These are phyloP conservation scores for Aspergillus brunneoviolaceus DNA, from an alignment of 2,329 filamentous ascomycete species.

Conservation along the genomic window DNA sequence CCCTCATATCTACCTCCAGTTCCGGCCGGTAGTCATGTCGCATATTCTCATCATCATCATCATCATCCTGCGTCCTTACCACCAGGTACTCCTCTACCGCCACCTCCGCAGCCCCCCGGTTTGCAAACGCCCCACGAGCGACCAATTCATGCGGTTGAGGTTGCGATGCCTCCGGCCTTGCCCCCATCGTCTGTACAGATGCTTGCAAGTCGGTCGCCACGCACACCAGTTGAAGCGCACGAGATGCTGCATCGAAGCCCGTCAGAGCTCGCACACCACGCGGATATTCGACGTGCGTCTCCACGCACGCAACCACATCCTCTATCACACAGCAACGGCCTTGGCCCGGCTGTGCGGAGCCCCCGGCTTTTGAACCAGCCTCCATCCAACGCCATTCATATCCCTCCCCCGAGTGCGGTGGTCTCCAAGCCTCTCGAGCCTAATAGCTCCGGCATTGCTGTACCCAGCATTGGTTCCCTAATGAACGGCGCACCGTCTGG, in stretches of 20 bases:
- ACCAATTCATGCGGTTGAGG: constrained; percentile 32
- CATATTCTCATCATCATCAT: constrained; percentile 35
- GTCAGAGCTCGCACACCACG: constrained; percentile 27
- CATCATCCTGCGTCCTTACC: constrained; percentile 18
- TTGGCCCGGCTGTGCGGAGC: constrained; percentile 20
- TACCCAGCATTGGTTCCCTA: constrained; percentile 56
- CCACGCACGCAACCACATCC: constrained; percentile 30
- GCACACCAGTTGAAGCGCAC: constrained; percentile 25
- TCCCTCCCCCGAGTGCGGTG: constrained; percentile 16
- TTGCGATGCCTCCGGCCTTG: constrained; percentile 26
- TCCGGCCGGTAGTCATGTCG: constrained; percentile 29
- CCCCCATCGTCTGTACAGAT: constrained; percentile 22
- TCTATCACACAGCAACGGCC: constrained; percentile 23
- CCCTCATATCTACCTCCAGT: constrained; percentile 40
- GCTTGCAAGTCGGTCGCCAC: constrained; percentile 30
- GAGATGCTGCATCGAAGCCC: constrained; percentile 32
- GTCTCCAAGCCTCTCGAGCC: constrained; percentile 26
- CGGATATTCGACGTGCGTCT: constrained; percentile 39
- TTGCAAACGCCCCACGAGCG: constrained; percentile 37
- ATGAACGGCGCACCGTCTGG: constrained; percentile 40
- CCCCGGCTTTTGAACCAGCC: constrained; percentile 31
- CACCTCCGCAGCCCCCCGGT: constrained; percentile 25
- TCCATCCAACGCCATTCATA: constrained; percentile 17
- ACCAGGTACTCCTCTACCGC: constrained; percentile 13
- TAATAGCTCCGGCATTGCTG: constrained; percentile 39